phyloP scores from a whole-genome alignment of 2,329 filamentous ascomycete species.

The Fusarium pilosicola region DNA sequence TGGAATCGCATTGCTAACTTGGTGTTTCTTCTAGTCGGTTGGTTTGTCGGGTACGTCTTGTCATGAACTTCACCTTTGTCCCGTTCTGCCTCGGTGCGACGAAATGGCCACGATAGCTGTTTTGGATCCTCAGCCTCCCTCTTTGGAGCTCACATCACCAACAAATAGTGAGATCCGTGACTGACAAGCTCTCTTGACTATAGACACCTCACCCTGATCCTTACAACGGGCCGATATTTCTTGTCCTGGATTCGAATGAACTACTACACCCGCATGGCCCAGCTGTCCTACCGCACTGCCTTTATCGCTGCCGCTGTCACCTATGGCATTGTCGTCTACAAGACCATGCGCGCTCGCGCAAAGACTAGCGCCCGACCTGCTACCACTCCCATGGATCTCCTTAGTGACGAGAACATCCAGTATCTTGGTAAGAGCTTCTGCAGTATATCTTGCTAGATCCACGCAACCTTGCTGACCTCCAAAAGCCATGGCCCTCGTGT shows the following conservation, averaged over 20 bases:
- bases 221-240: constrained; percentile 83
- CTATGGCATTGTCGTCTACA: constrained; percentile 99
- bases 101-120: constrained; percentile 31
- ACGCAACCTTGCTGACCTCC: constrained; percentile 3
- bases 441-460: background rate
- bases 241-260: constrained; percentile 92
- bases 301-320: constrained; percentile 91
- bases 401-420: constrained; percentile 95
- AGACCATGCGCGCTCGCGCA: constrained; percentile 88
- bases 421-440: constrained; percentile 78
- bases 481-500: constrained; percentile 89
- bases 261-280: constrained; percentile 79
- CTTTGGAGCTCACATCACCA: background rate
- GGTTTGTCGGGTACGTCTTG: constrained; percentile 80
- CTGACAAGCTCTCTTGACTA: constrained; percentile 25
- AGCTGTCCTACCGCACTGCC: constrained; percentile 87
- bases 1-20: constrained; percentile 37
- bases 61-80: constrained; percentile 17
- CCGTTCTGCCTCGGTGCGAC: constrained; percentile 13
- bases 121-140: background rate
- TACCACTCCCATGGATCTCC: constrained; percentile 70
- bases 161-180: background rate
- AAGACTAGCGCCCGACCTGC: constrained; percentile 75
- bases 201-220: constrained; percentile 87
- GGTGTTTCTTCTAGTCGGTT: constrained; percentile 66